Evolutionary conservation across 2,329 filamentous ascomycete species (phyloP).

Genomic region (Pyrenophora teres): DNA sequence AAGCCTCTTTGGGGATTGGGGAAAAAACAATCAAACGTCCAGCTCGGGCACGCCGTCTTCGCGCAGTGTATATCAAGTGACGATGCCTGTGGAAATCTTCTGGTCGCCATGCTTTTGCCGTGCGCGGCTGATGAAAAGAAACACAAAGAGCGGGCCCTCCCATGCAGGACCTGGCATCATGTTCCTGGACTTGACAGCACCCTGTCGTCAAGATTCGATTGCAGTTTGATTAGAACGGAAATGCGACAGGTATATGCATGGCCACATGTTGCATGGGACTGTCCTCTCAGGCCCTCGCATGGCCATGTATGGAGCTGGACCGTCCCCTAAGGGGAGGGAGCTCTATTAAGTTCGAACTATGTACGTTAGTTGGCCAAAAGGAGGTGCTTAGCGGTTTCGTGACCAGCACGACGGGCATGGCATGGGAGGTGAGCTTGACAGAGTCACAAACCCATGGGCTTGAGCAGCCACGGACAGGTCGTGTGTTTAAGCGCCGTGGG

Average conservation of each 20-base stretch:
- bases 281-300: too few species aligned
- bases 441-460: not conserved
- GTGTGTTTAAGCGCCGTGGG: conserved; percentile 8
- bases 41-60: not conserved
- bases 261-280: too few species aligned
- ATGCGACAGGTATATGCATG: too few species aligned
- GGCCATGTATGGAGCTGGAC: too few species aligned
- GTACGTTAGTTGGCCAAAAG: conserved; percentile 4
- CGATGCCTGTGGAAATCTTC: not conserved
- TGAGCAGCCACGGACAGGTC: not conserved
- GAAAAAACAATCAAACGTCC: conserved; percentile 1
- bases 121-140: conserved; percentile 1
- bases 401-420: not conserved
- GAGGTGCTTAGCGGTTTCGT: conserved; percentile 1
- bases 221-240: not conserved
- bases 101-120: conserved; percentile 4
- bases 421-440: not conserved
- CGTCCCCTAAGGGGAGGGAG: too few species aligned
- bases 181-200: not conserved
- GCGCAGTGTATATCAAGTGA: not conserved
- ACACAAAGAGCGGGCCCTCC: not conserved
- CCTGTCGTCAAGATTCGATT: not conserved
- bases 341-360: not conserved
- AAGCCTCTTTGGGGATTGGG: conserved; percentile 4
- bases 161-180: not conserved